phyloP scores from a whole-genome alignment of 2,329 filamentous ascomycete genomes.

The Pyricularia sp. region DNA sequence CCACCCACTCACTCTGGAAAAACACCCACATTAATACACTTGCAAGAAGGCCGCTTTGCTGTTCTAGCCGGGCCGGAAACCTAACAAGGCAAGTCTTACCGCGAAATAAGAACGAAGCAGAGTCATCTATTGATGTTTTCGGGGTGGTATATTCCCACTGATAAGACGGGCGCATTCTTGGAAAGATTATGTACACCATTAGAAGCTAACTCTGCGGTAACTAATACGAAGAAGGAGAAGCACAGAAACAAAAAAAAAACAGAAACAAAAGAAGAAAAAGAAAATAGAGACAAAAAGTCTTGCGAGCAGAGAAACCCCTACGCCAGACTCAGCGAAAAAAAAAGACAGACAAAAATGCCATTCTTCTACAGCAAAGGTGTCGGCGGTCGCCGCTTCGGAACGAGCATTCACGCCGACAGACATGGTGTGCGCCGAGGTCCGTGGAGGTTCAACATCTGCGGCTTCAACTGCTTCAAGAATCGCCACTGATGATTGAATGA shows the following conservation, averaged over 20 bases:
- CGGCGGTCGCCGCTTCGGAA: slow-evolving; percentile 36
- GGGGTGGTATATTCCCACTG: too few species aligned
- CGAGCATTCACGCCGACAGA: slow-evolving; percentile 30
- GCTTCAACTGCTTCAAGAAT: slow-evolving; percentile 34
- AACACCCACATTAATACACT: neutral
- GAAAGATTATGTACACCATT: neutral
- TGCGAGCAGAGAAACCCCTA: neutral
- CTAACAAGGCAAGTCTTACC: neutral
- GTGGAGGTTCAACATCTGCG: slow-evolving; percentile 36
- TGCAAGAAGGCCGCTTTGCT: neutral
- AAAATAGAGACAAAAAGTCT: neutral
- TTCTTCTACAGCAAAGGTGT: slow-evolving; percentile 33
- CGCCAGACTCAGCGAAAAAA: too few species aligned
- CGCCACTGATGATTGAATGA: neutral
- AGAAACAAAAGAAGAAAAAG: neutral
- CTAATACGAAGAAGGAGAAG: neutral
- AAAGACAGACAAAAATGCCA: slow-evolving; percentile 21
- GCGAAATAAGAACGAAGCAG: too few species aligned
- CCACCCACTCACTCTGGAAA: neutral
- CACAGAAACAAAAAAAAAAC: neutral
- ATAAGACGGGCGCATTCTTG: too few species aligned
- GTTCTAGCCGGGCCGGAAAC: neutral
- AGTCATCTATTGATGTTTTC: too few species aligned
- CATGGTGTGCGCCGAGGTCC: slow-evolving; percentile 35
- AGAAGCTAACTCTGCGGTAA: neutral